Conservation (phyloP, 2,329 filamentous ascomycete species). For the Colletotrichum sp. region DNA sequence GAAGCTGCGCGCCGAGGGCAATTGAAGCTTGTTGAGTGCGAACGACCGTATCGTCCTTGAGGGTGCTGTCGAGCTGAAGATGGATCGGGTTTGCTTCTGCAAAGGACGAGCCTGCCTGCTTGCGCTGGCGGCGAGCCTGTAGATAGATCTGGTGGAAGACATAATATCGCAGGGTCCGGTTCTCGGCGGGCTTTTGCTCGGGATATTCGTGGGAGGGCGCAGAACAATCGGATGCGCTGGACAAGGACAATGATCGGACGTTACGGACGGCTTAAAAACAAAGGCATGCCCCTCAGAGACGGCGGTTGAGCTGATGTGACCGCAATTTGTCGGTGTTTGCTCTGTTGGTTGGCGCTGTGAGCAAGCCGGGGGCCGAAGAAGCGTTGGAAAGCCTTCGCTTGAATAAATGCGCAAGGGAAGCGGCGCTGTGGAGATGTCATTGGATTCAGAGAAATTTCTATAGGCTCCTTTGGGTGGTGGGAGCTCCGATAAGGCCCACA, state of each 20-base stretch:
- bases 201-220: not conserved
- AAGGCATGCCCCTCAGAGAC: not conserved
- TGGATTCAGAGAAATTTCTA: slow-evolving; percentile 24
- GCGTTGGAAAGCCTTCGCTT: slow-evolving; percentile 9
- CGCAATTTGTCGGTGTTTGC: not conserved
- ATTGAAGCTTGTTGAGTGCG: not conserved
- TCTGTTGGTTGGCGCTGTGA: not conserved
- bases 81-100: slow-evolving; percentile 19
- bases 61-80: not conserved
- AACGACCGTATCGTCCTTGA: not conserved
- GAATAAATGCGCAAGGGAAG: slow-evolving; percentile 12
- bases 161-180: not conserved
- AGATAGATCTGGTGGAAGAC: slow-evolving; percentile 24
- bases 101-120: slow-evolving; percentile 32
- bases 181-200: not conserved
- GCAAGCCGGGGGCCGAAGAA: not conserved
- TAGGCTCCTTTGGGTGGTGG: not conserved
- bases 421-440: slow-evolving; percentile 7
- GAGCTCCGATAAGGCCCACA: slow-evolving; percentile 24
- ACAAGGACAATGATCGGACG: not conserved
- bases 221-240: not conserved
- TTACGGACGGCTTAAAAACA: not conserved
- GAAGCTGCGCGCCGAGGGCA: slow-evolving; percentile 56
- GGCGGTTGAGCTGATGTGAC: not conserved
- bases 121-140: slow-evolving; percentile 34